Conservation (phyloP, 768 basidiomycete genomes). For the Daedaleopsis nitida region DNA sequence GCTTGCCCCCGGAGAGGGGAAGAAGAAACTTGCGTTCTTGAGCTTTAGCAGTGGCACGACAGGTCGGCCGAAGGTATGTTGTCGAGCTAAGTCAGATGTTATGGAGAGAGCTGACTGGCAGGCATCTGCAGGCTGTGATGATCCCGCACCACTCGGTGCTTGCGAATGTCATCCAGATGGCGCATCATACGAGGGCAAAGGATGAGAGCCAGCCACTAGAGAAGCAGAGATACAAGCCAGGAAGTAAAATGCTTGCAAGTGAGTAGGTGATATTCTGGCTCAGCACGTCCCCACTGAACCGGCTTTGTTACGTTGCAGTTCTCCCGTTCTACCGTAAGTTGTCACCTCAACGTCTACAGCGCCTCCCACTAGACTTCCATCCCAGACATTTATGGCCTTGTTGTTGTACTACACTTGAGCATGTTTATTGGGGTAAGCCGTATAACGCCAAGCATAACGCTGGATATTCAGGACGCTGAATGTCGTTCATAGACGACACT, state of each 20-base stretch:
- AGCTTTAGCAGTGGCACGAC: conserved; percentile 80
- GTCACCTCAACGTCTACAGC: not conserved
- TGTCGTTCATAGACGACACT: conserved; percentile 26
- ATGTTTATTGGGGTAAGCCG: conserved; percentile 31
- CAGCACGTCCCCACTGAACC: not conserved
- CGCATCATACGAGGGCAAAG: conserved; percentile 22
- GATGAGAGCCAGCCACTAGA: conserved; percentile 41
- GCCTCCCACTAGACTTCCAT: not conserved
- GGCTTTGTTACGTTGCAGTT: conserved; percentile 12
- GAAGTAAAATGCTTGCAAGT: conserved; percentile 63
- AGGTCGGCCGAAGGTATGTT: conserved; percentile 66
- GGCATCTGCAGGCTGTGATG: conserved; percentile 43
- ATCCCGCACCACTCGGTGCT: conserved; percentile 41
- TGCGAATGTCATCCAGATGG: conserved; percentile 34
- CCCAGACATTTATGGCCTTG: conserved; percentile 48
- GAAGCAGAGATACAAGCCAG: conserved; percentile 47
- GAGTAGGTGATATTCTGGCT: not conserved
- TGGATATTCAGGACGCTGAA: no score
- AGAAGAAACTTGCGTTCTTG: conserved; percentile 69
- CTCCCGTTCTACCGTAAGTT: conserved; percentile 34
- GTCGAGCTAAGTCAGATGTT: conserved; percentile 29
- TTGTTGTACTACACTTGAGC: conserved; percentile 31
- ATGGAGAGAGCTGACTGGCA: conserved; percentile 46
- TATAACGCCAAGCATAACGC: not conserved
- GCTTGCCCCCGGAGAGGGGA: conserved; percentile 60